These are phyloP conservation scores for Perkinsus chesapeaki DNA, from an alignment of 169 alveolate genomes.

Conservation along the genomic window DNA sequence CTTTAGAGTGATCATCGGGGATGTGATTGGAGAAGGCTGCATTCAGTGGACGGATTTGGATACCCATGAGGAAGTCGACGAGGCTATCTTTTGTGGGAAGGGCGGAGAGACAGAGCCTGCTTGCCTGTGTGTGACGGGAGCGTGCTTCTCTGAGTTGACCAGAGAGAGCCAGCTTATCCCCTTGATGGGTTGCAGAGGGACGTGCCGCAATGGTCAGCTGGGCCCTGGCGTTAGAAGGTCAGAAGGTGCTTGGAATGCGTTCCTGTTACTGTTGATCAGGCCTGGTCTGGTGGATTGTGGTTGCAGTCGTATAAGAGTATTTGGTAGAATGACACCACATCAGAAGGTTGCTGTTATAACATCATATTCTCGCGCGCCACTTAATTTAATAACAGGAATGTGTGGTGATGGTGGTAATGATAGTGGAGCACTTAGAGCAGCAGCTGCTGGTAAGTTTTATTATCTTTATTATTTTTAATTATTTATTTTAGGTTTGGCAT, in stretches of 20 bases:
- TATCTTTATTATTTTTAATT: background rate
- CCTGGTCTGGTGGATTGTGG: background rate
- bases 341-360: background rate
- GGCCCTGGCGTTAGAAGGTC: background rate
- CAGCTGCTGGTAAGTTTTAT: background rate
- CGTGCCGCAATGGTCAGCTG: background rate
- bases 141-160: background rate
- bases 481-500: background rate
- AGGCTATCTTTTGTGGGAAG: background rate
- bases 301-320: background rate
- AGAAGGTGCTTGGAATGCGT: background rate
- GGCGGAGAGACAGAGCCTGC: background rate
- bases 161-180: background rate
- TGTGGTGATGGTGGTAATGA: constrained; percentile 4
- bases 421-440: background rate
- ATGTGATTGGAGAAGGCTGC: background rate
- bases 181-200: background rate
- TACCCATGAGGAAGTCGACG: background rate
- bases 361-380: background rate
- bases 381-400: background rate
- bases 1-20: background rate
- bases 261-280: background rate
- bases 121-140: background rate
- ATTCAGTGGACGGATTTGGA: background rate
- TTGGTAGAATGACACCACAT: background rate